Evolutionary conservation across 768 basidiomycete species (phyloP), one percentile per base, ranked within the genome.

Genomic region (Agrocybe praecox): DNA sequence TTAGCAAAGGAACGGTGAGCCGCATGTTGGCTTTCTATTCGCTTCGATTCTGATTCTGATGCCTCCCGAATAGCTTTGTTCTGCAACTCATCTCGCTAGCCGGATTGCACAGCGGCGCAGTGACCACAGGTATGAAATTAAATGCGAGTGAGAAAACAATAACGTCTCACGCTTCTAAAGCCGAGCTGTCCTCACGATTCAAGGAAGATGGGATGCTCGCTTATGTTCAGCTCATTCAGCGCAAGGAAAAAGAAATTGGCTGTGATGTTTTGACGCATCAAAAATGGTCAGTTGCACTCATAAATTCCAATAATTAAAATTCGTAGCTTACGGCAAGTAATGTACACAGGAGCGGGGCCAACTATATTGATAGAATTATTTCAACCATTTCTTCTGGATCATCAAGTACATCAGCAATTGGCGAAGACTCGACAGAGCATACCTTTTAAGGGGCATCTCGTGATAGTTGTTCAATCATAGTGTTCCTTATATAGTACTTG

Each of bases 181-280:
- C 88, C 49, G 92, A 96, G 68, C 84, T 96, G 22, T 86, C 94
- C 21, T 76, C 81, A 18, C 81, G 82, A 19, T 96, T 84, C 80
- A 90, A 92, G 75, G 82, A 85, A 22, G 92, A 96, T 46, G 94
- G 94, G 46, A 95, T 96, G 90, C 82, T 93, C 29, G 94, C 94
- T 21, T 96, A 96, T 70, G 93, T 95, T 46, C 82, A 95, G 57
- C 84, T 93, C 18, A 84, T 96, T 49, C 94, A 96, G 67, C 78
- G 85, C 61, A 94, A 91, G 70, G 94, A 96, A 72, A 90, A 88
- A 71, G 92, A 89, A 64, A 83, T 94, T 49, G 90, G 90, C 32
- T 90, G 89, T 57, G 94, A 96, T 69, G 93, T 96, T 29, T 76
- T 96, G 46, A 96, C 91, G 2, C 94, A 96, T 71, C 94, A 96